Percentiles rank a stretch among this genome's conserved stretches.
phyloP scores from a whole-genome alignment of 306 rosid species.

The Astragalus membranaceus region DNA sequence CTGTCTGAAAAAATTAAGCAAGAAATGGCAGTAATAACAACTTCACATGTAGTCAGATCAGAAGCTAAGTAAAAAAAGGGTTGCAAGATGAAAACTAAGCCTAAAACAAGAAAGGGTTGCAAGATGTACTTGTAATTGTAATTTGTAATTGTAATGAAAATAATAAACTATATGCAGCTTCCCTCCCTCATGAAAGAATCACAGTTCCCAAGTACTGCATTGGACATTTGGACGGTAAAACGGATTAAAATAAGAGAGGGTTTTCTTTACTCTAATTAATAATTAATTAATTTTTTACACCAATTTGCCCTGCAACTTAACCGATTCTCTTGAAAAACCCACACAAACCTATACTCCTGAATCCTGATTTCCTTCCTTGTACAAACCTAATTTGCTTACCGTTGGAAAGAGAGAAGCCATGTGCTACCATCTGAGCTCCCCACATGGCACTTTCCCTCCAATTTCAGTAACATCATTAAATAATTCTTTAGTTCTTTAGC shows the following conservation, averaged over 20 bases:
- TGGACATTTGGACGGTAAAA: background rate
- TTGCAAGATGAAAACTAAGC: too few relatives aligned
- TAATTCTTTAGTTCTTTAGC: too few relatives aligned
- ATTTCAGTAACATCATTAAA: background rate
- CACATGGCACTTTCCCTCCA: constrained; percentile 61
- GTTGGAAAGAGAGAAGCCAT: constrained; percentile 62
- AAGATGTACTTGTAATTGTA: too few relatives aligned
- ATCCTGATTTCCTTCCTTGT: background rate
- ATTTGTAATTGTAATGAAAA: too few relatives aligned
- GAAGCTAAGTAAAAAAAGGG: too few relatives aligned
- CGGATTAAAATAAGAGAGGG: background rate
- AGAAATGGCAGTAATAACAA: too few relatives aligned
- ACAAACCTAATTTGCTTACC: background rate
- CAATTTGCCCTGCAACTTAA: constrained; percentile 15
- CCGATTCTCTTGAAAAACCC: background rate
- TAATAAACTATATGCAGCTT: background rate
- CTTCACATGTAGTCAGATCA: too few relatives aligned
- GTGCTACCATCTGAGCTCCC: constrained; percentile 73
- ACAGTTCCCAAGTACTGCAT: constrained; percentile 36
- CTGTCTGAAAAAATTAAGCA: too few relatives aligned
- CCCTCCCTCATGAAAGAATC: constrained; percentile 11
- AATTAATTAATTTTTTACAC: background rate
- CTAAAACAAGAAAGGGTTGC: too few relatives aligned
- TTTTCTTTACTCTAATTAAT: background rate
- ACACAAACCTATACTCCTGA: background rate